phyloP scores from a whole-genome alignment of 495 filamentous ascomycete genomes.

The Tuber magnatum region DNA sequence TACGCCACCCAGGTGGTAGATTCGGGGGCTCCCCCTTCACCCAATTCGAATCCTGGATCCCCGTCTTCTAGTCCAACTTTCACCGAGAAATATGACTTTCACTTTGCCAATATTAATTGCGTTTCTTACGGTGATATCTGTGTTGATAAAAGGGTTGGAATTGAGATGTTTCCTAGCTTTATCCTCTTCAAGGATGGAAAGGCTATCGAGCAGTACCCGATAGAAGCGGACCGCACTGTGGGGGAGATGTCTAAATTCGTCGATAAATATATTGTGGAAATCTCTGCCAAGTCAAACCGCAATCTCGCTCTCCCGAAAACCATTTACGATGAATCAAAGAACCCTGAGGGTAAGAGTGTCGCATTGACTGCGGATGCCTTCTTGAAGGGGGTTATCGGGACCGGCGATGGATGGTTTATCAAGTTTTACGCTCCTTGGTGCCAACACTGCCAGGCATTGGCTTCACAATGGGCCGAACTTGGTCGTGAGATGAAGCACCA shows the following conservation, averaged over 20 bases:
- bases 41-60: slow-evolving; percentile 31
- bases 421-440: slow-evolving; percentile 99
- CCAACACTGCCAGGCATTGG: slow-evolving; percentile 84
- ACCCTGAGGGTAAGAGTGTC: slow-evolving; percentile 47
- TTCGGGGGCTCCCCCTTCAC: slow-evolving; percentile 35
- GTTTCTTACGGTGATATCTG: slow-evolving; percentile 71
- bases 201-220: slow-evolving; percentile 48
- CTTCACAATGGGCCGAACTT: slow-evolving; percentile 81
- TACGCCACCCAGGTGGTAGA: slow-evolving; percentile 72
- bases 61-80: slow-evolving; percentile 45
- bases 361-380: slow-evolving; percentile 77
- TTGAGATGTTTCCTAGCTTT: slow-evolving; percentile 65
- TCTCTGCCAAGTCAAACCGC: slow-evolving; percentile 54
- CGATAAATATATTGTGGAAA: slow-evolving; percentile 67
- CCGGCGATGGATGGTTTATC: slow-evolving; percentile 91
- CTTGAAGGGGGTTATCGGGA: slow-evolving; percentile 73
- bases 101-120: slow-evolving; percentile 81
- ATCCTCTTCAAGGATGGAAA: slow-evolving; percentile 77
- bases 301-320: slow-evolving; percentile 55
- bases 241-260: slow-evolving; percentile 57
- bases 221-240: slow-evolving; percentile 22
- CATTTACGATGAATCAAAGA: slow-evolving; percentile 11
- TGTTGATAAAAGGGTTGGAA: slow-evolving; percentile 48
- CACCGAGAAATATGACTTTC: slow-evolving; percentile 76
- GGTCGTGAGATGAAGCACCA: slow-evolving; percentile 78